Evolutionary conservation across 2,329 filamentous ascomycete genomes (phyloP), one percentile per base, ranked within the genome.

Genomic region (Sarocladiaceae sp.): DNA sequence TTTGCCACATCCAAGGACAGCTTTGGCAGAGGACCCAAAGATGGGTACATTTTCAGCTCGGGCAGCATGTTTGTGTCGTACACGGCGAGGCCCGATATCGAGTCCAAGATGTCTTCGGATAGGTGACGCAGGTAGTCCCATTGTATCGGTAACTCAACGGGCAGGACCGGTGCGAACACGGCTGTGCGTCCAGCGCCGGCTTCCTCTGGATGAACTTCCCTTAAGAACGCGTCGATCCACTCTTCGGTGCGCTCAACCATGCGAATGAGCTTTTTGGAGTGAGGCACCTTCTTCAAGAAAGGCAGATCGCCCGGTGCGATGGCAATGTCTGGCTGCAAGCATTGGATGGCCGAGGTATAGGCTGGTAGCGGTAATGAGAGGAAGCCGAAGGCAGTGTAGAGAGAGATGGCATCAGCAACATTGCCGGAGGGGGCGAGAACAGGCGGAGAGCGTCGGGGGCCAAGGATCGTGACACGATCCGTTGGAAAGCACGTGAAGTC

Each of bases 361-460:
- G 85, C 78, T 6, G 78, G 70, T 0, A 80, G 78, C 24, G 77
- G 75, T 26, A 97, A 68, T 46, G 77, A 73, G 49, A 80, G 77
- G 64, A 94, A 95, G 23, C 93, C 93, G 1, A 88, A 87, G 1
- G 89, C 91, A 2, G 93, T 95, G 58, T 86, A 82, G 39, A 97
- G 75, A 15, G 85, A 81, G 33, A 97, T 72, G 37, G 81, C 76
- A 31, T 76, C 77, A 49, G 83, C 77, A 7, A 81, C 82, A 59
- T 93, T 89, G 16, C 78, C 78, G 50, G 80, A 70, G 0, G 87
- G 85, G 6, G 83, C 80, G 7, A 74, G 65, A 16, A 96, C 82
- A 1, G 88, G 80, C 2, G 90, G 86, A 40, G 83, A 79, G 24
- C 91, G 76, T 44, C 93, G 82, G 1, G 91, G 77, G 10, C 83